A percentile compares a stretch with the other conserved stretches of the same genome.
These are phyloP conservation scores for Salix dunnii DNA, from an alignment of 345 rosid genomes.

Conservation along the genomic window DNA sequence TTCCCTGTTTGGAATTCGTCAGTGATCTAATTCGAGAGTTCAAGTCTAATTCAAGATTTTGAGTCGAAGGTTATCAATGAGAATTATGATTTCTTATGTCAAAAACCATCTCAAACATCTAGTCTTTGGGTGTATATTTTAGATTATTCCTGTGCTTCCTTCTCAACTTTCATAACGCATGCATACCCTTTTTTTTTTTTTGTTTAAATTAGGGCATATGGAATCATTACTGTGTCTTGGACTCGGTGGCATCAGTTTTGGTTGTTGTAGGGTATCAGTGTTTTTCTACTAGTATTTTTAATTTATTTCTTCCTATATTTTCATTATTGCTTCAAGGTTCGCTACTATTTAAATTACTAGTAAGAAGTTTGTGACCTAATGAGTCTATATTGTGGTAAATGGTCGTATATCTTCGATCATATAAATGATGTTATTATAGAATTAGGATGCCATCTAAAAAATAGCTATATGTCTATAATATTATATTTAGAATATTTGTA, in stretches of 20 bases:
- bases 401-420: no score
- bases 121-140: slow-evolving; percentile 45
- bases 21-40: slow-evolving; percentile 19
- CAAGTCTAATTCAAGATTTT: slow-evolving; percentile 2
- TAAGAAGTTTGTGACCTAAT: no score
- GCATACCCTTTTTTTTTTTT: slow-evolving; percentile 1
- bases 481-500: no score
- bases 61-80: slow-evolving; percentile 21
- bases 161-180: slow-evolving; percentile 18
- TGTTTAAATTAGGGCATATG: slow-evolving; percentile 14
- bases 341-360: no score
- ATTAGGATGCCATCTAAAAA: no score
- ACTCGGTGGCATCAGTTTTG: slow-evolving; percentile 41
- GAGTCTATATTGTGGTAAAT: no score
- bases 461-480: no score
- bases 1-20: slow-evolving; percentile 16
- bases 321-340: not conserved
- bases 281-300: not conserved
- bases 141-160: slow-evolving; percentile 25
- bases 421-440: no score
- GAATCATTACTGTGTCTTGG: slow-evolving; percentile 20
- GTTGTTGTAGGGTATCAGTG: slow-evolving; percentile 18
- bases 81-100: slow-evolving; percentile 27
- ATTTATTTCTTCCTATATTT: not conserved
- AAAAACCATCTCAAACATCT: slow-evolving; percentile 24